phyloP scores from a whole-genome alignment of 768 basidiomycete species.

The Lactifluus rugatus region DNA sequence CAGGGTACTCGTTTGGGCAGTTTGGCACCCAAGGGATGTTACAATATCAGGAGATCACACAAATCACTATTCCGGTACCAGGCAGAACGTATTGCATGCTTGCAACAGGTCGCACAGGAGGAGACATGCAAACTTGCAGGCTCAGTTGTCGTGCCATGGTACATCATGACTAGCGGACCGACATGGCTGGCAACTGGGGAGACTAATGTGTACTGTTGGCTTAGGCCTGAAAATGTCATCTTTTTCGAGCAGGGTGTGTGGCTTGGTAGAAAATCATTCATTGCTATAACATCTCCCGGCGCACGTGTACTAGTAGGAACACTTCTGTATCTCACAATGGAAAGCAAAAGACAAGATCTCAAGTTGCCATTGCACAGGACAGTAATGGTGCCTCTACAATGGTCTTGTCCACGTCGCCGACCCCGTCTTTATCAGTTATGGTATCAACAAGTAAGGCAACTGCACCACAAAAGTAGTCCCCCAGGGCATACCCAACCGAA shows the following conservation, averaged over 20 bases:
- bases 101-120: conserved; percentile 68
- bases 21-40: conserved; percentile 91
- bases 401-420: conserved; percentile 96
- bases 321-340: conserved; percentile 86
- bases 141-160: conserved; percentile 83
- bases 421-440: conserved; percentile 93
- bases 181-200: conserved; percentile 79
- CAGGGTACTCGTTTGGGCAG: conserved; percentile 94
- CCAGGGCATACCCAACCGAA: conserved; percentile 77
- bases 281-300: neutral
- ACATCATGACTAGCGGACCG: conserved; percentile 98
- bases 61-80: conserved; percentile 86
- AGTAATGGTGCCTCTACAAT: conserved; percentile 97
- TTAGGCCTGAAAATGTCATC: conserved; percentile 69
- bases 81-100: conserved; percentile 82
- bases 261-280: neutral
- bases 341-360: conserved; percentile 76
- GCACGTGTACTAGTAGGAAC: conserved; percentile 49
- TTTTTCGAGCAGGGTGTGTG: conserved; percentile 91
- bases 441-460: conserved; percentile 78
- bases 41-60: conserved; percentile 71
- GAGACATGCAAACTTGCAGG: conserved; percentile 41
- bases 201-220: conserved; percentile 72
- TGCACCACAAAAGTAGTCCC: conserved; percentile 94
- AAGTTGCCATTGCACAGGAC: conserved; percentile 90